Evolutionary conservation across 2,329 filamentous ascomycete genomes (phyloP).

Genomic region (Neoscytalidium dimidiatum): DNA sequence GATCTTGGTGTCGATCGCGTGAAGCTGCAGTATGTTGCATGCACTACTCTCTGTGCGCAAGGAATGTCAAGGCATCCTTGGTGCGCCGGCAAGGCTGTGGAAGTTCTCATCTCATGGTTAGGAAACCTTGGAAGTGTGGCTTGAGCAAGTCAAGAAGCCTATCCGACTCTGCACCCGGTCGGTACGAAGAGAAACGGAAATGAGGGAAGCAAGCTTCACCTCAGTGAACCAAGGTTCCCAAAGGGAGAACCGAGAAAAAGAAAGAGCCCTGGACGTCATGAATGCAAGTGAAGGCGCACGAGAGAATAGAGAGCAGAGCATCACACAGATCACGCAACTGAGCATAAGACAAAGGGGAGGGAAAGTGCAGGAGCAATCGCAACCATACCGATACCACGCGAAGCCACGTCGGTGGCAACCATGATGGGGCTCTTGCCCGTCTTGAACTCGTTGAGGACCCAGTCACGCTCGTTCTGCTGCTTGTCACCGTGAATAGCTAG

Average conservation of each 20-base stretch:
- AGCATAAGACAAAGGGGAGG: constrained; percentile 36
- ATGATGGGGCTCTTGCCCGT: constrained; percentile 99
- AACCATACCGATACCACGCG: constrained; percentile 99
- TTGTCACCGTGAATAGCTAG: constrained; percentile 97
- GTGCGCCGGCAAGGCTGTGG: constrained; percentile 48
- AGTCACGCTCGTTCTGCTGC: constrained; percentile 99
- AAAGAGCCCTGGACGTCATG: constrained; percentile 87
- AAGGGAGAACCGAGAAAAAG: constrained; percentile 80
- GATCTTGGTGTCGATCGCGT: constrained; percentile 60
- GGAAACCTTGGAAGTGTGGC: constrained; percentile 71
- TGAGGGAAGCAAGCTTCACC: constrained; percentile 70
- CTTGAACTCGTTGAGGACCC: constrained; percentile 99
- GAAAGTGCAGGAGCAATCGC: constrained; percentile 50
- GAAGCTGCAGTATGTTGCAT: constrained; percentile 56
- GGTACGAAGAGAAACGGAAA: constrained; percentile 72
- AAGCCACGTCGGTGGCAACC: constrained; percentile 99
- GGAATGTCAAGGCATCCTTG: constrained; percentile 44
- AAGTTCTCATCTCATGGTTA: constrained; percentile 59
- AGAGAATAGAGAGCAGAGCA: constrained; percentile 92
- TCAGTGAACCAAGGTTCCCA: constrained; percentile 86
- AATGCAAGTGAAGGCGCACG: constrained; percentile 74
- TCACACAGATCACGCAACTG: constrained; percentile 64
- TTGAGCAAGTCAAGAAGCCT: constrained; percentile 80
- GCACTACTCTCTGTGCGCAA: constrained; percentile 60
- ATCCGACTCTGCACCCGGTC: constrained; percentile 73